Percentiles rank a stretch among this genome's conserved stretches.
phyloP scores from a whole-genome alignment of 441 rosid species.

The Brassica balearica region DNA sequence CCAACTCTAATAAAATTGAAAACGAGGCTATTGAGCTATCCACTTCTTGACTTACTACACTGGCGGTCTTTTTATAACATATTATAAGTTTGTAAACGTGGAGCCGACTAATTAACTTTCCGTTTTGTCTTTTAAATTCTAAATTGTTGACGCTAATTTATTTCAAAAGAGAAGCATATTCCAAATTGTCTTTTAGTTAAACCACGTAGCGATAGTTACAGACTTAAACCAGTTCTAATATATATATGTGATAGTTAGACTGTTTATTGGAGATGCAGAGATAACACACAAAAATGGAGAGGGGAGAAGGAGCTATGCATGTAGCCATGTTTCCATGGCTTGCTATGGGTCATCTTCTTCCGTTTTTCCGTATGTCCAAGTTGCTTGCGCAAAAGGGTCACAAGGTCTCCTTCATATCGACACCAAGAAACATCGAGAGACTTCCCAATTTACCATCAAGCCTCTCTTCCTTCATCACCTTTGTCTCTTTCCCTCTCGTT shows the following conservation, averaged over 20 bases:
- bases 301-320: constrained; percentile 23
- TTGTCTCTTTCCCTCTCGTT: constrained; percentile 46
- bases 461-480: constrained; percentile 37
- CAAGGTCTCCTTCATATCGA: constrained; percentile 47
- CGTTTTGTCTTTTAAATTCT: not conserved
- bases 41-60: constrained; percentile 7
- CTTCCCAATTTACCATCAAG: constrained; percentile 41
- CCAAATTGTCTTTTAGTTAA: not conserved
- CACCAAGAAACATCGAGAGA: constrained; percentile 48
- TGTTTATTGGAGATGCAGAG: not conserved
- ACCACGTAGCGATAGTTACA: not conserved
- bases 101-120: not conserved
- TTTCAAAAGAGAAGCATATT: constrained; percentile 1
- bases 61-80: constrained; percentile 1
- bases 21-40: not conserved
- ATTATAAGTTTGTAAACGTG: not conserved
- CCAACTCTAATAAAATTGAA: not conserved
- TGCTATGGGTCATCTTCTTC: constrained; percentile 51
- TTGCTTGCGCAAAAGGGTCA: constrained; percentile 47
- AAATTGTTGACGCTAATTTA: constrained; percentile 5
- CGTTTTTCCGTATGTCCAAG: constrained; percentile 44
- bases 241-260: not conserved
- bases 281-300: constrained; percentile 2
- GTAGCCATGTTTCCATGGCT: constrained; percentile 52
- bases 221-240: not conserved